These are phyloP conservation scores for Alnus glutinosa DNA, from an alignment of 306 rosid species.

Conservation along the genomic window DNA sequence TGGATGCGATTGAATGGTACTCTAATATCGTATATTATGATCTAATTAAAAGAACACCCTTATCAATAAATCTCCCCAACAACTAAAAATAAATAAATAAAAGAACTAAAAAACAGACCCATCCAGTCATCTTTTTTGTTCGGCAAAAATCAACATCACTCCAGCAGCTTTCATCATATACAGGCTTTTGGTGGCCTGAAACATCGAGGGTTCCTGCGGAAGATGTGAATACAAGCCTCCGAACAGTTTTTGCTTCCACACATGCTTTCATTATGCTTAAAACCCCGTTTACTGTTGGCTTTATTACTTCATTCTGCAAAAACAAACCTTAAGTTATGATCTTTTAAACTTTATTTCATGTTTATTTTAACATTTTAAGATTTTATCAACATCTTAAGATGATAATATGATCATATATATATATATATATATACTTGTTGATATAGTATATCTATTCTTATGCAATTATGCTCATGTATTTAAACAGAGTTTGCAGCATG, in stretches of 20 bases:
- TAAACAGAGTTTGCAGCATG: no score
- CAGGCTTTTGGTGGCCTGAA: slow-evolving; percentile 29
- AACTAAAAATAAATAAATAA: not conserved
- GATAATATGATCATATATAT: no score
- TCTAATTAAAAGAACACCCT: no score
- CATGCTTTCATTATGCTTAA: slow-evolving; percentile 72
- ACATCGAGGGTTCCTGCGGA: slow-evolving; percentile 63
- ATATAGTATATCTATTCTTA: no score
- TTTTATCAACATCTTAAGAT: no score
- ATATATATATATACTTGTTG: no score
- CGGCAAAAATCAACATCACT: slow-evolving; percentile 60
- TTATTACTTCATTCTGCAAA: slow-evolving; percentile 71
- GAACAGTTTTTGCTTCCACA: slow-evolving; percentile 48
- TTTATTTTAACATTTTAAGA: not conserved
- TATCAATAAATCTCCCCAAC: no score
- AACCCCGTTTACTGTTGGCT: slow-evolving; percentile 63
- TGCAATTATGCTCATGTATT: no score
- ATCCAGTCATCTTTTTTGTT: slow-evolving; percentile 61
- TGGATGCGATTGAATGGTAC: no score
- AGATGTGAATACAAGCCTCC: slow-evolving; percentile 70
- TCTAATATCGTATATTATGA: no score
- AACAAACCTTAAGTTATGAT: no score
- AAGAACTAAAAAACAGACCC: slow-evolving; percentile 38
- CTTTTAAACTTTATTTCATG: not conserved
- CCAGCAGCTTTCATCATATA: slow-evolving; percentile 60